Conservation (phyloP, 1,284 basidiomycete species). For the Farysia itapuensis region DNA sequence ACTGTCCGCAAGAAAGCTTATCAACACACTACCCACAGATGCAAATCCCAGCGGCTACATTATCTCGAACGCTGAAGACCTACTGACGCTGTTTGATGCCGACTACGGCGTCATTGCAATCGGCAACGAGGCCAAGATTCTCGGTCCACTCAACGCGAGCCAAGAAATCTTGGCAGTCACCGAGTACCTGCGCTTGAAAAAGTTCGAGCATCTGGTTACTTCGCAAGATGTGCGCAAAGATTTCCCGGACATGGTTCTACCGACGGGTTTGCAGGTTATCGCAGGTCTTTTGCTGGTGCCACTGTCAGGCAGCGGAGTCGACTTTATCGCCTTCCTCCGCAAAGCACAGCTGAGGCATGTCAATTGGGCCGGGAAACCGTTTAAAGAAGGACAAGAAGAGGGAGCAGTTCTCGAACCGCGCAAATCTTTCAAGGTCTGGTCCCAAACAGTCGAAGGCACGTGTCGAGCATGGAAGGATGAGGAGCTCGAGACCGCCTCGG, state of each 20-base stretch:
- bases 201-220: slow-evolving; percentile 57
- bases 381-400: slow-evolving; percentile 64
- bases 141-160: slow-evolving; percentile 77
- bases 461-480: slow-evolving; percentile 81
- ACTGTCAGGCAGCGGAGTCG: slow-evolving; percentile 44
- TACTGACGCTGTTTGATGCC: slow-evolving; percentile 79
- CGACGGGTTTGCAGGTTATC: slow-evolving; percentile 71
- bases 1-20: slow-evolving; percentile 76
- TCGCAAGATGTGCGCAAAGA: slow-evolving; percentile 72
- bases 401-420: slow-evolving; percentile 46
- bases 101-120: slow-evolving; percentile 83
- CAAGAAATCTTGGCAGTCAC: slow-evolving; percentile 81
- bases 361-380: slow-evolving; percentile 64
- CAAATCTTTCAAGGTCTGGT: slow-evolving; percentile 67
- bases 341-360: slow-evolving; percentile 69
- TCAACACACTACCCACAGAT: slow-evolving; percentile 75
- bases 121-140: slow-evolving; percentile 70
- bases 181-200: slow-evolving; percentile 79
- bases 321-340: slow-evolving; percentile 78
- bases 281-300: slow-evolving; percentile 80
- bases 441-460: slow-evolving; percentile 73
- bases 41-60: slow-evolving; percentile 80
- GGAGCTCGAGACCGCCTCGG: slow-evolving; percentile 81
- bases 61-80: slow-evolving; percentile 80
- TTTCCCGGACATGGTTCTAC: slow-evolving; percentile 74